phyloP scores from a whole-genome alignment of 163 green algal genomes.

The Volvox carteri region DNA sequence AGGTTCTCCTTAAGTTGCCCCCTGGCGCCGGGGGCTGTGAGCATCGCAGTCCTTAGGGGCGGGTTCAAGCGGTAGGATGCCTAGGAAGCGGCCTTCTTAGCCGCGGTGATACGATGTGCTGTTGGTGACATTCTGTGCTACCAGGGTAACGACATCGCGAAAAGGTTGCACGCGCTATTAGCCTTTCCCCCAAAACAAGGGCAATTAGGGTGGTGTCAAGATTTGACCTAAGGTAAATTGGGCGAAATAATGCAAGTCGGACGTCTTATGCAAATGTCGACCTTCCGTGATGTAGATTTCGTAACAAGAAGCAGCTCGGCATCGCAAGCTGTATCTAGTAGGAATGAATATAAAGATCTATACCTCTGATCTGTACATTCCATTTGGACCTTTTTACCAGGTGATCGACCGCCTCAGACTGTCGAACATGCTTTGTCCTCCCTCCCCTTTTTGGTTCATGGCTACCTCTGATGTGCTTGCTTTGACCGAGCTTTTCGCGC shows the following conservation, averaged over 20 bases:
- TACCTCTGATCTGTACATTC: background rate
- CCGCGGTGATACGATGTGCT: background rate
- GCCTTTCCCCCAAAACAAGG: no score
- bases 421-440: background rate
- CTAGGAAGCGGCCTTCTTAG: background rate
- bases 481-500: background rate
- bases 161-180: no score
- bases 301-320: no score
- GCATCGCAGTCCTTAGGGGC: no score
- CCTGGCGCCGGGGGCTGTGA: background rate
- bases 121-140: background rate
- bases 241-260: no score
- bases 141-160: background rate
- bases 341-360: no score
- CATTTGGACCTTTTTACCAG: background rate
- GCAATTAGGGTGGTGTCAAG: no score
- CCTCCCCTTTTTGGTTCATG: background rate
- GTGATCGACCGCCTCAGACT: background rate
- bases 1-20: background rate
- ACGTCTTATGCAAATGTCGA: no score
- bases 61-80: background rate
- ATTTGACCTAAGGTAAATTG: no score
- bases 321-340: no score
- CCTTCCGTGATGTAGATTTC: no score
- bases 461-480: background rate